Conservation (phyloP, 176 grass and related monocot genomes). For the Aegilops umbellulata region DNA sequence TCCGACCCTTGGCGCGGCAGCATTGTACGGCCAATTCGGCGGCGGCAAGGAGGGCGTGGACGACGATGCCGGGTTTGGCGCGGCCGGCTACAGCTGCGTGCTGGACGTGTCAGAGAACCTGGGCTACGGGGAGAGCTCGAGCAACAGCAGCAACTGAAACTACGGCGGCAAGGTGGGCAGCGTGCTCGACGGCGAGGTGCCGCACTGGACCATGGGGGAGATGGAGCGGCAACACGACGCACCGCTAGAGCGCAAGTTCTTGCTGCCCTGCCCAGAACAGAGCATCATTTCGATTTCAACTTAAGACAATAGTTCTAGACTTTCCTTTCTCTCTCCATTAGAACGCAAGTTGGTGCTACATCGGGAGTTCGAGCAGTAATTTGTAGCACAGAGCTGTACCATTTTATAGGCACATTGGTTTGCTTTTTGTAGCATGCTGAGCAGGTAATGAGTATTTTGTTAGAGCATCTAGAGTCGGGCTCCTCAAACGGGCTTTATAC, state of each 20-base stretch:
- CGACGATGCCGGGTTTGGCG: constrained; percentile 14
- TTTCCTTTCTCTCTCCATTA: too few species aligned
- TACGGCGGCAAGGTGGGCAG: constrained; percentile 34
- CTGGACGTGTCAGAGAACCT: constrained; percentile 61
- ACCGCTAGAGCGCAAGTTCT: constrained; percentile 49
- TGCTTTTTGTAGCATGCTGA: too few species aligned
- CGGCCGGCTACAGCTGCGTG: constrained; percentile 47
- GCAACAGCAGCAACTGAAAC: constrained; percentile 70
- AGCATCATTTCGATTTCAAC: too few species aligned
- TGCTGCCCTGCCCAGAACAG: too few species aligned
- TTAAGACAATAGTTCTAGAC: too few species aligned
- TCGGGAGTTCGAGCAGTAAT: too few species aligned
- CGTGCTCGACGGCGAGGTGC: constrained; percentile 49
- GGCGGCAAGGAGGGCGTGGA: background rate
- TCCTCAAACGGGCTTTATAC: too few species aligned
- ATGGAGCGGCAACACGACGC: constrained; percentile 21
- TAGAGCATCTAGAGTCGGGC: too few species aligned
- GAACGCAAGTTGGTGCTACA: too few species aligned
- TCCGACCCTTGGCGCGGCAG: constrained; percentile 4
- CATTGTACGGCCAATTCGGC: constrained; percentile 24
- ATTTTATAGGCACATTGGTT: too few species aligned
- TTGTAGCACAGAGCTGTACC: too few species aligned
- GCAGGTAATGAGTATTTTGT: too few species aligned
- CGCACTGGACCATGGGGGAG: constrained; percentile 41
- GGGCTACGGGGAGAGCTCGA: constrained; percentile 66